Base-by-base conservation (phyloP, 768 basidiomycete species). In the Coprinopsis marcescibilis region DNA sequence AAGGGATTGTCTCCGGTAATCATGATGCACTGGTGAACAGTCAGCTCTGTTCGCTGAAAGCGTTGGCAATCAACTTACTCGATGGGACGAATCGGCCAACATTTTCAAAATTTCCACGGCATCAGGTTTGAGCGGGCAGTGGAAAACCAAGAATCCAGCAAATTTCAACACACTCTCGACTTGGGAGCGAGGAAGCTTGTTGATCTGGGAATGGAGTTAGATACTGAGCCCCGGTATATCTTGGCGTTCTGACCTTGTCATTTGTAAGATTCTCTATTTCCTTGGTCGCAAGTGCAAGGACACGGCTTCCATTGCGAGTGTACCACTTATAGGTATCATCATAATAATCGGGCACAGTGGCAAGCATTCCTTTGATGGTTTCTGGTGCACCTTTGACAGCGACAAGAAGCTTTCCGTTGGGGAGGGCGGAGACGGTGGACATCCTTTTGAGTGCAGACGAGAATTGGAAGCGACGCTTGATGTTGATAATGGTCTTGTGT, bases 1-100 rank as follows among this genome's bases (percentile, higher is more conserved):
- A 99, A 69, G 6, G 96, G 96, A 63, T 98, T 98, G 64, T 99
- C 96, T 29, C 96, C 96, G 37, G 96, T 99, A 53, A 99, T 99
- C 96, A 99, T 99, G 48, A 98, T 75, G 62, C 96, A 98, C 92
- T 96, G 45, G 3, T 43, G 35, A 40, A n/a, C 3, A 8, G 8
- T 25, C 5, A 26, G 41, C 19, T 6, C 21, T 13, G 17, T 49
- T 4, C 42, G 27, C 35, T 39, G 32, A 15, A 23, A 26, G 30
- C 17, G 33, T 2, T 23, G 2, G 39, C 4, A 10, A 4, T 23
- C 14, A 35, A 30, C 6, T 41, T 69, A 96, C 94, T 30, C 96
- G 80, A 65, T 99, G 96, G 0, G 93, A 96, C 6, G 95, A 91
- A 59, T 98, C 95, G 2, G 86, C 83, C 44, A 99, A 72, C 90